Percentiles rank a stretch among this genome's conserved stretches.
Evolutionary conservation across 441 rosid species (phyloP).

Genomic region (Bruguiera hainesii): DNA sequence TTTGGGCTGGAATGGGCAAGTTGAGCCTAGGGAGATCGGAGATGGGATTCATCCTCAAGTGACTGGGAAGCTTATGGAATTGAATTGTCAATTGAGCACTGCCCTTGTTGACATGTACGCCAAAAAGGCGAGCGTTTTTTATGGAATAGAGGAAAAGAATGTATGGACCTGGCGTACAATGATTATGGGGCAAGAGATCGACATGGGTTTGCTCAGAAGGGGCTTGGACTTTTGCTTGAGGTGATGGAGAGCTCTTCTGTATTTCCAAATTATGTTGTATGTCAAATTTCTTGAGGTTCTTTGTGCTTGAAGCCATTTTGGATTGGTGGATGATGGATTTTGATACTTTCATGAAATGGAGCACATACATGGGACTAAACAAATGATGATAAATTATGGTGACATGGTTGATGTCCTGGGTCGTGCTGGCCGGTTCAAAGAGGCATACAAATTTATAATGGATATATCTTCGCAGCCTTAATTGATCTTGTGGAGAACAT

Average conservation of each 20-base stretch:
- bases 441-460: conserved; percentile 50
- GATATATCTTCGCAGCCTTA: conserved; percentile 53
- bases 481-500: conserved; percentile 63
- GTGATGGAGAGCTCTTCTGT: conserved; percentile 43
- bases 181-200: conserved; percentile 76
- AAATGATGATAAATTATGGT: conserved; percentile 61
- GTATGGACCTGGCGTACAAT: conserved; percentile 93
- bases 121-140: conserved; percentile 58
- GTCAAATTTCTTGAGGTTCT: conserved; percentile 62
- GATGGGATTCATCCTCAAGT: conserved; percentile 62
- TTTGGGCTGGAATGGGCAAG: conserved; percentile 49
- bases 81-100: conserved; percentile 61
- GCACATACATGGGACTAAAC: conserved; percentile 54
- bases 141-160: conserved; percentile 48
- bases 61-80: conserved; percentile 42
- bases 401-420: conserved; percentile 69
- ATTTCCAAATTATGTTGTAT: conserved; percentile 62
- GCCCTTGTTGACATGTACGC: conserved; percentile 78
- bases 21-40: conserved; percentile 46
- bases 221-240: conserved; percentile 42
- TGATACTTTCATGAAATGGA: conserved; percentile 61
- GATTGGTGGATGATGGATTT: conserved; percentile 70
- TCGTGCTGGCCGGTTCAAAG: conserved; percentile 59
- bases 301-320: conserved; percentile 73
- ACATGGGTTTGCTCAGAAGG: conserved; percentile 59